phyloP scores from a whole-genome alignment of 768 basidiomycete genomes.

The Wakefieldia striispora region DNA sequence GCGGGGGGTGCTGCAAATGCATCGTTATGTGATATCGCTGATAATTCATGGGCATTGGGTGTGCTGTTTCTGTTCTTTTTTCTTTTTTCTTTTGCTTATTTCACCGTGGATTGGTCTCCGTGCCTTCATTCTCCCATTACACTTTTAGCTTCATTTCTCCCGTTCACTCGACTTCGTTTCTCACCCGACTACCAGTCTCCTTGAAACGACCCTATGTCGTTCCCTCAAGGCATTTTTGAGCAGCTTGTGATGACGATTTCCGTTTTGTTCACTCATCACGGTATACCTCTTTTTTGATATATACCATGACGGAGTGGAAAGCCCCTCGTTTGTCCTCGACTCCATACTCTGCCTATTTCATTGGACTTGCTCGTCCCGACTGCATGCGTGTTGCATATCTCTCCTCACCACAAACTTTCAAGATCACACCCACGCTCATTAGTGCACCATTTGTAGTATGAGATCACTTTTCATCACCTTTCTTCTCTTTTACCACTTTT shows the following conservation, averaged over 20 bases:
- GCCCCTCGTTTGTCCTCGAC: constrained; percentile 13
- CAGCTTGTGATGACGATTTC: constrained; percentile 15
- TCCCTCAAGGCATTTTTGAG: constrained; percentile 2
- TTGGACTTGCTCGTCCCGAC: constrained; percentile 12
- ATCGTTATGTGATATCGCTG: constrained; percentile 68
- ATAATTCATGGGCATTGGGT: constrained; percentile 19
- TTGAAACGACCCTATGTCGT: constrained; percentile 15
- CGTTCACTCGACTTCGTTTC: background rate
- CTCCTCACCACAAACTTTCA: constrained; percentile 6
- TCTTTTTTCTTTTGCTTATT: constrained; percentile 23
- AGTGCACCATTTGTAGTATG: constrained; percentile 26
- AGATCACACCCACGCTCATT: constrained; percentile 21
- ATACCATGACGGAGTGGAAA: constrained; percentile 25
- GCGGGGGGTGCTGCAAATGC: constrained; percentile 72
- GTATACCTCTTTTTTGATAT: constrained; percentile 22
- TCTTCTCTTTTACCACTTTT: background rate
- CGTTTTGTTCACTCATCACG: constrained; percentile 12
- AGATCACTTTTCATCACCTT: constrained; percentile 12
- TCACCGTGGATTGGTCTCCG: constrained; percentile 15
- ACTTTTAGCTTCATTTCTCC: background rate
- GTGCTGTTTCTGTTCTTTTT: constrained; percentile 22
- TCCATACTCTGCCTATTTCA: constrained; percentile 16
- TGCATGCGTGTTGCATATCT: constrained; percentile 6
- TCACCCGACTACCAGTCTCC: constrained; percentile 8
- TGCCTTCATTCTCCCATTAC: constrained; percentile 5